Conservation (phyloP, 768 basidiomycete genomes). For the Lentinus tigrinus region DNA sequence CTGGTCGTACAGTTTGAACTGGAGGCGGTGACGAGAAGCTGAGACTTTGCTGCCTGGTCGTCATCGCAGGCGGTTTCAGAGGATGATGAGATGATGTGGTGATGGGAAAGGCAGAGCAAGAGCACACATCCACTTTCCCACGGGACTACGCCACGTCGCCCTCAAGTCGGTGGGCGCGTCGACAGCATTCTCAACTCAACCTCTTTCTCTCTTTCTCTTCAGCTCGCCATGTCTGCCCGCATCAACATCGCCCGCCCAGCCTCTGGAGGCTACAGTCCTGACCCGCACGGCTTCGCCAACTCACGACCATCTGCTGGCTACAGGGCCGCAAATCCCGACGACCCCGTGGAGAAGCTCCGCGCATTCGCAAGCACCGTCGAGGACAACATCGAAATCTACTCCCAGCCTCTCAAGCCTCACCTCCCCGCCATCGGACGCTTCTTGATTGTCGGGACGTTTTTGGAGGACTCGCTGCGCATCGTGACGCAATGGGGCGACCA, state of each 20-base stretch:
- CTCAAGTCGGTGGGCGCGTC: slow-evolving; percentile 15
- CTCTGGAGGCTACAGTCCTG: slow-evolving; percentile 50
- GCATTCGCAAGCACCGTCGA: slow-evolving; percentile 75
- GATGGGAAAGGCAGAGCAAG: slow-evolving; percentile 13
- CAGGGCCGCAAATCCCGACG: slow-evolving; percentile 77
- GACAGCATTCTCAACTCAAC: slow-evolving; percentile 18
- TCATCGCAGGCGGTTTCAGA: background rate
- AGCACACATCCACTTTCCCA: slow-evolving; percentile 26
- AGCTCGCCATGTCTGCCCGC: slow-evolving; percentile 66
- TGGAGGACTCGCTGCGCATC: slow-evolving; percentile 95
- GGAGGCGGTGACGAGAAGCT: slow-evolving; percentile 6
- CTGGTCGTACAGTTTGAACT: background rate
- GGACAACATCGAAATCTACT: slow-evolving; percentile 89
- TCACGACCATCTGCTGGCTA: slow-evolving; percentile 68
- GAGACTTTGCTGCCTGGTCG: slow-evolving; percentile 4
- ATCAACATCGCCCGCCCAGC: slow-evolving; percentile 77
- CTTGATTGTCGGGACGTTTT: slow-evolving; percentile 95
- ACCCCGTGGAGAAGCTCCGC: slow-evolving; percentile 77
- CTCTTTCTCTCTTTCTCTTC: slow-evolving; percentile 19
- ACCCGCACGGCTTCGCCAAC: slow-evolving; percentile 82
- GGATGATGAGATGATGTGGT: slow-evolving; percentile 18
- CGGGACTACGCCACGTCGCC: slow-evolving; percentile 30
- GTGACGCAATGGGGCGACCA: slow-evolving; percentile 95
- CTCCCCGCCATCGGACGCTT: slow-evolving; percentile 95
- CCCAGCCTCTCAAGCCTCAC: slow-evolving; percentile 91